Conservation (phyloP, 2,329 filamentous ascomycete genomes). For the Thyridium curvatum region DNA sequence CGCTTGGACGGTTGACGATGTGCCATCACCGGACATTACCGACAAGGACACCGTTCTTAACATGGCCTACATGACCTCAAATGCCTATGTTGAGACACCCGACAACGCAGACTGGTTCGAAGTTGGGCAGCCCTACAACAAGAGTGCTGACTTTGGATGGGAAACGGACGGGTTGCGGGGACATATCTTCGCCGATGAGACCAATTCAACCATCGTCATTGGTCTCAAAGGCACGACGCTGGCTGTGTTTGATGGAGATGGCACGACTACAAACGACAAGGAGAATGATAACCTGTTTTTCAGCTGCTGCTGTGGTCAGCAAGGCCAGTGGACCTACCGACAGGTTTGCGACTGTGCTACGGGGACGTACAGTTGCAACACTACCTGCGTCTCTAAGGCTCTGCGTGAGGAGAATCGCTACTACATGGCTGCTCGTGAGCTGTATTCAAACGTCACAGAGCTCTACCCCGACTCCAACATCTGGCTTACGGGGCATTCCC, state of each 20-base stretch:
- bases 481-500: conserved; percentile 88
- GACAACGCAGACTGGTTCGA: conserved; percentile 76
- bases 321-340: conserved; percentile 82
- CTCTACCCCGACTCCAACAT: conserved; percentile 79
- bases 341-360: conserved; percentile 92
- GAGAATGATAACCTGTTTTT: conserved; percentile 97
- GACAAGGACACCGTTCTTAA: conserved; percentile 80
- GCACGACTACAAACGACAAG: conserved; percentile 96
- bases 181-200: conserved; percentile 84
- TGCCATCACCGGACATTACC: conserved; percentile 73
- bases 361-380: conserved; percentile 82
- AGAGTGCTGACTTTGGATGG: conserved; percentile 89
- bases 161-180: conserved; percentile 81
- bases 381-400: conserved; percentile 75
- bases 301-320: conserved; percentile 94
- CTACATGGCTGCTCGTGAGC: conserved; percentile 80
- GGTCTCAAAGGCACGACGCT: conserved; percentile 87
- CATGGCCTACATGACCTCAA: conserved; percentile 80
- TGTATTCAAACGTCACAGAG: conserved; percentile 88
- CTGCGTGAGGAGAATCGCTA: conserved; percentile 81
- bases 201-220: conserved; percentile 82
- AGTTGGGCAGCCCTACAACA: conserved; percentile 73
- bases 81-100: conserved; percentile 78
- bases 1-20: conserved; percentile 77
- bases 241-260: conserved; percentile 92